Base-by-base conservation (phyloP, 169 alveolate genomes). In the Plasmodium gaboni region DNA sequence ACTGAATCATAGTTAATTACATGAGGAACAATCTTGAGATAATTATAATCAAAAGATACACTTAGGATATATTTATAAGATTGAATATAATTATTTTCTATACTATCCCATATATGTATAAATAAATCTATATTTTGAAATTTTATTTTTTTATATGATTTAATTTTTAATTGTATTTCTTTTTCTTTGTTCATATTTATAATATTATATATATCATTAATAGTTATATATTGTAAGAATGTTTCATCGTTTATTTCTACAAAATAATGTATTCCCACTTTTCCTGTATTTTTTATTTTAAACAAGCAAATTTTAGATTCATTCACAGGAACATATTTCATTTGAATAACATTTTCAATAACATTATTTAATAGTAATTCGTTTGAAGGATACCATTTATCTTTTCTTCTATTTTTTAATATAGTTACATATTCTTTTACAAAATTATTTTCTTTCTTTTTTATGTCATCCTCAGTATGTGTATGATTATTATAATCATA, bases 241-340 rank as follows among this genome's bases (percentile, higher is more conserved):
- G 17, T 7, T 28, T 78, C 70, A 38, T 78, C 89, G 55, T 78
- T 78, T 65, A 78, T 26, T 65, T 78, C 89, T 19, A 70, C 67
- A 15, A 50, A 50, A 59, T 26, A 78, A 9, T 26, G 53, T 17
- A 65, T 78, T 67, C 50, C 67, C 57, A 78, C 64, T 28, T 78
- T 78, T 64, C 89, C 89, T 50, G 78, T 78, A 44, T 78, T 78
- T 78, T 64, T 78, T n/a, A 78, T 70, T 78, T 78, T 78, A 57
- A 78, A 50, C 46, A 78, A 78, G 22, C 89, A 78, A 12, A 19
- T 42, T 53, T 78, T 78, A 17, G 59, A 10, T 78, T 78, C 50
- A 44, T 78, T 78, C 28, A 78, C 89, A n/a, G 64, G 42, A 1
- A 78, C 89, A 65, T 78, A 28, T 65, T 48, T 78, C 48, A 78